Percentiles rank a stretch among this genome's conserved stretches.
These are phyloP conservation scores for Rhodotorula diobovata DNA, from an alignment of 768 basidiomycete species.

Conservation along the genomic window DNA sequence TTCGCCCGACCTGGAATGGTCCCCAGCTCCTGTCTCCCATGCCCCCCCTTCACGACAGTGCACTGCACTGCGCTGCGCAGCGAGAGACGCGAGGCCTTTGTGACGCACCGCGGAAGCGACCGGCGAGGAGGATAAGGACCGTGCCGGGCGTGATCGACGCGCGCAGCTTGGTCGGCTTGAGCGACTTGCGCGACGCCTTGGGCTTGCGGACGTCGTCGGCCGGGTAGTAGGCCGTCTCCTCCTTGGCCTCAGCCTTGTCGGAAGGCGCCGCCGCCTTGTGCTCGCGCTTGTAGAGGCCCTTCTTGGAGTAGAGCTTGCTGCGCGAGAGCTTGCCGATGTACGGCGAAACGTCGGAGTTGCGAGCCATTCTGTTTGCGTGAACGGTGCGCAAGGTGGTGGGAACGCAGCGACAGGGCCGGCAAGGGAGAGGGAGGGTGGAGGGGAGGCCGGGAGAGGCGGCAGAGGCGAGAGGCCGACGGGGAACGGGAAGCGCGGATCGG, in stretches of 20 bases:
- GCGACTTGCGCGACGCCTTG: conserved; percentile 85
- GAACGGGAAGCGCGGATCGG: too few relatives aligned
- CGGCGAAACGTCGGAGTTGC: conserved; percentile 68
- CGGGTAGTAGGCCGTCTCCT: conserved; percentile 88
- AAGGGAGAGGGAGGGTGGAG: too few relatives aligned
- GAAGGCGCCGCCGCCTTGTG: conserved; percentile 62
- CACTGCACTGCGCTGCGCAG: too few relatives aligned
- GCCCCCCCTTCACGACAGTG: too few relatives aligned
- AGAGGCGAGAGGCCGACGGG: too few relatives aligned
- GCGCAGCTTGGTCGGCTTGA: conserved; percentile 69
- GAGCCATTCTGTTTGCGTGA: conserved; percentile 37
- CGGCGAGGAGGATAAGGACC: conserved; percentile 91
- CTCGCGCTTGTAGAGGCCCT: conserved; percentile 74
- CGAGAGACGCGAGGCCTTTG: background rate
- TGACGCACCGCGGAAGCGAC: conserved; percentile 72
- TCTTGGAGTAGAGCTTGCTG: conserved; percentile 72
- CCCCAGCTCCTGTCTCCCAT: too few relatives aligned
- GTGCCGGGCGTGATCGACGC: conserved; percentile 86
- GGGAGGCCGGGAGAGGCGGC: too few relatives aligned
- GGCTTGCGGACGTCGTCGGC: conserved; percentile 87
- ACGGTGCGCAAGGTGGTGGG: background rate
- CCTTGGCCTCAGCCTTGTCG: conserved; percentile 63
- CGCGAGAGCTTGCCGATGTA: conserved; percentile 77
- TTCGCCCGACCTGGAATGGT: too few relatives aligned
- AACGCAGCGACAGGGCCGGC: background rate